Evolutionary conservation across 2,329 filamentous ascomycete genomes (phyloP).

Genomic region (Fusarium ambrosium): DNA sequence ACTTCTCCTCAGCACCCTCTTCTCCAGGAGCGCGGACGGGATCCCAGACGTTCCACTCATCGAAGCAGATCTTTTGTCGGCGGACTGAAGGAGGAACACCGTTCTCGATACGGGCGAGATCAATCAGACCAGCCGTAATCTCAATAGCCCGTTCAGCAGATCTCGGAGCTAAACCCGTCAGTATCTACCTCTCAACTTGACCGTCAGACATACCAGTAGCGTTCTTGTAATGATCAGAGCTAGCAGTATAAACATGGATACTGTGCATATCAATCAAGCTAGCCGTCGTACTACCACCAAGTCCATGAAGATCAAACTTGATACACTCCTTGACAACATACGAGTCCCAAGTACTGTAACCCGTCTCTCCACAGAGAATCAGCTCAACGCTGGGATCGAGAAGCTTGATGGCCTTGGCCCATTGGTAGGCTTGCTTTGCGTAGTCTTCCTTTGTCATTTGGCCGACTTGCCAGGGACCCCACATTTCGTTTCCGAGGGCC

Average conservation of each 20-base stretch:
- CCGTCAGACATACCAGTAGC: constrained; percentile 55
- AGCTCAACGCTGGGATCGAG: constrained; percentile 77
- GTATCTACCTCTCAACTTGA: neutral
- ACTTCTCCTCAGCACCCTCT: constrained; percentile 76
- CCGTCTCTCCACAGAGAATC: constrained; percentile 82
- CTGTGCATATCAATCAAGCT: constrained; percentile 82
- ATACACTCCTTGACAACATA: constrained; percentile 79
- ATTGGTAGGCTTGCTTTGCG: constrained; percentile 76
- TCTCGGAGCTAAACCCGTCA: constrained; percentile 64
- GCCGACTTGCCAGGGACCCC: constrained; percentile 76
- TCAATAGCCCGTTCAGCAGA: constrained; percentile 81
- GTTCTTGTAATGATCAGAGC: constrained; percentile 62
- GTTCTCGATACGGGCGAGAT: constrained; percentile 80
- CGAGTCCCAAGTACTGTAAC: constrained; percentile 78
- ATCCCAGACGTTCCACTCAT: constrained; percentile 90
- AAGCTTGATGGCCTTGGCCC: constrained; percentile 80
- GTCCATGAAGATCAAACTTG: constrained; percentile 53
- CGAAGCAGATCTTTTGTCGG: constrained; percentile 80
- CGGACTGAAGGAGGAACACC: constrained; percentile 70
- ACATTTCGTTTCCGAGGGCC: constrained; percentile 84
- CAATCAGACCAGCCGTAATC: constrained; percentile 76
- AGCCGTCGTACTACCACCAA: constrained; percentile 51
- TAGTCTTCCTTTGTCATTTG: constrained; percentile 79
- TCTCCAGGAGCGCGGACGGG: constrained; percentile 78
- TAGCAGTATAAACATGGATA: constrained; percentile 83